Percentiles rank a stretch among this genome's conserved stretches.
Evolutionary conservation across 345 rosid species (phyloP).

Genomic region (Citrus trifoliata): DNA sequence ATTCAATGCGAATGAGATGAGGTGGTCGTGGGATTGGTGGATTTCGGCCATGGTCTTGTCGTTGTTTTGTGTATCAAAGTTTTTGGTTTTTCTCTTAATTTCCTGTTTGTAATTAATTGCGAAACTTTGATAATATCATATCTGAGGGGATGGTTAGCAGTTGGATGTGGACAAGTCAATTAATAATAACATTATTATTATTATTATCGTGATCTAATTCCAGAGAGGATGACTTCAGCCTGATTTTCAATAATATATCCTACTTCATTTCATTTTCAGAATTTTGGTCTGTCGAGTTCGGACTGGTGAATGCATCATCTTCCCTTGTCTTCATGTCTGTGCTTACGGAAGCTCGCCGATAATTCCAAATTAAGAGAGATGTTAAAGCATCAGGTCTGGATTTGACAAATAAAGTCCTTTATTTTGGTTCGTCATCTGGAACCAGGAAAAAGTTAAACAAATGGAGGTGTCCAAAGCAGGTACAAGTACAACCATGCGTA

Average conservation of each 20-base stretch:
- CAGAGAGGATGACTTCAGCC: neutral
- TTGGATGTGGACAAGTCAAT: neutral
- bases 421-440: neutral
- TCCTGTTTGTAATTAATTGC: neutral
- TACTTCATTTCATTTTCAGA: slow-evolving; percentile 16
- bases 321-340: neutral
- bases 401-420: slow-evolving; percentile 6
- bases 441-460: slow-evolving; percentile 22
- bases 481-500: slow-evolving; percentile 8
- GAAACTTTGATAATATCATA: neutral
- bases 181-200: neutral
- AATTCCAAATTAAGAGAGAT: slow-evolving; percentile 5
- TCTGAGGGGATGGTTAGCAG: neutral
- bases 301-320: slow-evolving; percentile 1
- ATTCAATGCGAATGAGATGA: neutral
- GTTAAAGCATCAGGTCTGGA: slow-evolving; percentile 1
- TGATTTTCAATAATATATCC: neutral
- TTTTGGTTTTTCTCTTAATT: neutral
- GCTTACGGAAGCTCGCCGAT: slow-evolving; percentile 4
- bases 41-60: neutral
- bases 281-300: neutral
- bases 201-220: neutral
- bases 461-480: slow-evolving; percentile 45
- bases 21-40: neutral
- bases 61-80: neutral